These are phyloP conservation scores for Pseudonitzschia pungens DNA, from an alignment of 108 stramenopile genomes.

Conservation along the genomic window DNA sequence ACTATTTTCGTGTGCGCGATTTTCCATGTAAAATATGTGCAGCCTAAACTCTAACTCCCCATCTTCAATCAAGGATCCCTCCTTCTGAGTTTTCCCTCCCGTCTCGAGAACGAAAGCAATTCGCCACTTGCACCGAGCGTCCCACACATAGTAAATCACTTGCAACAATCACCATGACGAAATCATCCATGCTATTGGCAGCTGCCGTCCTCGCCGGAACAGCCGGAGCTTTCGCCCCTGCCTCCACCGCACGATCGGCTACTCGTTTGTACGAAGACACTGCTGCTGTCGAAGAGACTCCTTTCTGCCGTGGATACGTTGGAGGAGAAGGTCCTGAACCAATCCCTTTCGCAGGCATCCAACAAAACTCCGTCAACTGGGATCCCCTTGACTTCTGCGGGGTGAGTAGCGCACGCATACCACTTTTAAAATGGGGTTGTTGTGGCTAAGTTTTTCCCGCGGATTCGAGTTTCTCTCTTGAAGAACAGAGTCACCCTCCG, in stretches of 20 bases:
- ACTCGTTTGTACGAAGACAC: slow-evolving; percentile 51
- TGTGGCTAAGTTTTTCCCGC: neutral
- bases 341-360: slow-evolving; percentile 15
- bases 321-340: slow-evolving; percentile 64
- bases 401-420: slow-evolving; percentile 34
- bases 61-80: slow-evolving; percentile 12
- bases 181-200: slow-evolving; percentile 30
- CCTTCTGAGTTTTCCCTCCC: neutral
- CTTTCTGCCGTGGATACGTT: slow-evolving; percentile 41
- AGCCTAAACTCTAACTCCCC: slow-evolving; percentile 6
- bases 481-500: neutral
- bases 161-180: slow-evolving; percentile 45
- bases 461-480: neutral
- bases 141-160: neutral
- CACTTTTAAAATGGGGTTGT: slow-evolving; percentile 22
- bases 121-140: neutral
- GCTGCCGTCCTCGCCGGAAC: slow-evolving; percentile 49
- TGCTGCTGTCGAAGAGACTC: neutral
- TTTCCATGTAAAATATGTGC: neutral
- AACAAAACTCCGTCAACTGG: slow-evolving; percentile 31
- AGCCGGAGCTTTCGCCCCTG: slow-evolving; percentile 67
- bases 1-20: neutral
- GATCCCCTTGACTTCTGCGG: slow-evolving; percentile 73
- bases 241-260: slow-evolving; percentile 23
- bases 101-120: neutral